phyloP scores from a whole-genome alignment of 345 rosid species.

The Kandelia obovata region DNA sequence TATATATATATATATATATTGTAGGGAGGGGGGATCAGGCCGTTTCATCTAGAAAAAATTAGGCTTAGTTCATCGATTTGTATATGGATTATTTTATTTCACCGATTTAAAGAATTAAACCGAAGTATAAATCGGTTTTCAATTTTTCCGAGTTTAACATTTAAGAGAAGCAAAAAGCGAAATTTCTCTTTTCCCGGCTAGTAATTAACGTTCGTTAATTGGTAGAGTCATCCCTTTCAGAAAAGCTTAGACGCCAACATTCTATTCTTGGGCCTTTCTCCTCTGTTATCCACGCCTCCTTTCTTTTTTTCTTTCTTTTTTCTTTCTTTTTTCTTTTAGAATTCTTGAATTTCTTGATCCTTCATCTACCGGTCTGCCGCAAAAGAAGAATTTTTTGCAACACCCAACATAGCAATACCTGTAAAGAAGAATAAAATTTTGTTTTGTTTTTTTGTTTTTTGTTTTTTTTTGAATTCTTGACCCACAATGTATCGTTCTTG shows the following conservation, averaged over 20 bases:
- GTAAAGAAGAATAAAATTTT: too few species aligned
- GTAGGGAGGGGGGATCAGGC: too few species aligned
- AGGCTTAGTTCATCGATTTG: too few species aligned
- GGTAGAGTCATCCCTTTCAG: conserved; percentile 19
- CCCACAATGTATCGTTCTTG: neutral
- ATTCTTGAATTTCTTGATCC: conserved; percentile 1
- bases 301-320: neutral
- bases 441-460: neutral
- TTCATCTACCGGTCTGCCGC: neutral
- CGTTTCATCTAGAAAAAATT: too few species aligned
- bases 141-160: too few species aligned
- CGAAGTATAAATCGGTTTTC: too few species aligned
- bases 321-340: neutral
- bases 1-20: too few species aligned
- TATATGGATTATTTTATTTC: too few species aligned
- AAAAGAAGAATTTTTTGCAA: neutral
- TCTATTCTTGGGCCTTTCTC: conserved; percentile 11
- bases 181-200: neutral
- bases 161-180: neutral
- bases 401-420: too few species aligned
- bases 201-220: conserved; percentile 18
- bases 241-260: conserved; percentile 11
- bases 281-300: neutral
- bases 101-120: too few species aligned
- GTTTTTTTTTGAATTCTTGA: neutral